Evolutionary conservation across 306 rosid genomes (phyloP), one percentile per base, ranked within the genome.

Genomic region (Dalbergia cultrata): DNA sequence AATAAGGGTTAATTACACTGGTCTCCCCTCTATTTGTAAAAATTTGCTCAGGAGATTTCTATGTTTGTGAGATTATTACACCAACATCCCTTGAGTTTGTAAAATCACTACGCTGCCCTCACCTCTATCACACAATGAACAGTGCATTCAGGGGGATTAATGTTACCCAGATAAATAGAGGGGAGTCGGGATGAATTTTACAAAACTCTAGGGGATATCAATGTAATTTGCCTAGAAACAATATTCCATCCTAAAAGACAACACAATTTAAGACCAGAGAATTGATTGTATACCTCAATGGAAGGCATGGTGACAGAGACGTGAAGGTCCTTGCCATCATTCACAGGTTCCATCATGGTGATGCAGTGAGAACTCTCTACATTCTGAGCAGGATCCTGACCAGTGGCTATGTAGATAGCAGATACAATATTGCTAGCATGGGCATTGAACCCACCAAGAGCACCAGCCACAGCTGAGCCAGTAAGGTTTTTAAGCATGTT

Each of bases 361-460:
- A 89, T 87, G 79, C 96, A 89, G 60, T 91, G 93, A 34, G 93
- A 91, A 81, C 97, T 91, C 86, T 91, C 97, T 21, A 91, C 85
- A 86, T 91, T 91, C 84, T 91, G 93, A 74, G 97, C 97, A 37
- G 97, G 97, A 83, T 91, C 97, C 64, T 91, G 97, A 79, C 97
- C 97, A 5, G 92, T 91, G 85, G 97, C 97, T 35, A 91, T 67
- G 79, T 81, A 91, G 64, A 91, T 54, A 33, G 97, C 97, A 52
- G 93, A 82, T 49, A 91, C 93, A 18, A 89, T 91, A 82, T 91
- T 91, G 87, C 93, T 91, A 77, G 93, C 97, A 87, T 89, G 97
- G 53, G 97, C 97, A 72, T 91, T 91, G 75, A 78, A 91, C 22
- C 97, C 97, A 14, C 97, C 97, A 34, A 89, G 89, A 70, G 97